phyloP scores from a whole-genome alignment of 208 protist genomes.

The Eutreptiella sp. region DNA sequence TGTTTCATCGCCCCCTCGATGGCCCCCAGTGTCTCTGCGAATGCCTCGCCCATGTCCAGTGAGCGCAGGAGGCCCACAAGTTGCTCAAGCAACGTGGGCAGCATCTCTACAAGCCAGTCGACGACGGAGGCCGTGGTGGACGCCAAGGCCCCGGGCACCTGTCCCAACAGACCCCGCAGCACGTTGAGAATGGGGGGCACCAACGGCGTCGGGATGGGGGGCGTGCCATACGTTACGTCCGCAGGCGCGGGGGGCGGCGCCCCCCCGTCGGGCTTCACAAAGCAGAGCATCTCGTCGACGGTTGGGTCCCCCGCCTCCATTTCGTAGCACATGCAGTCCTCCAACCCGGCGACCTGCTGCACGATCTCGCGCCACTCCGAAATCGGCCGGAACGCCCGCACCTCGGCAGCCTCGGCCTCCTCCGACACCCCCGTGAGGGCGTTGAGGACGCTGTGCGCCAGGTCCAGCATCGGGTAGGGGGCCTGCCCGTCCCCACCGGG shows the following conservation, averaged over 20 bases:
- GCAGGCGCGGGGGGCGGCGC: background rate
- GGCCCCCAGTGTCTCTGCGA: background rate
- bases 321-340: slow-evolving; percentile 40
- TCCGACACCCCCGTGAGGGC: slow-evolving; percentile 37
- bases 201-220: background rate
- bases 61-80: background rate
- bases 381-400: slow-evolving; percentile 39
- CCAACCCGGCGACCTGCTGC: slow-evolving; percentile 29
- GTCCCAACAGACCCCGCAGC: background rate
- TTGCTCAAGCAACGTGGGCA: background rate
- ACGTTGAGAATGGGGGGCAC: background rate
- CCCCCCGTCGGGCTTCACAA: slow-evolving; percentile 28
- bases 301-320: slow-evolving; percentile 42
- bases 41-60: background rate
- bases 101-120: background rate
- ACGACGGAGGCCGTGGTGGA: background rate
- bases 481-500: too few species aligned
- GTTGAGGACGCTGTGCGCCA: slow-evolving; percentile 49
- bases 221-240: background rate
- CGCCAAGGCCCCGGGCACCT: background rate
- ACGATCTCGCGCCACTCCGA: slow-evolving; percentile 37
- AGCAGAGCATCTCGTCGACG: slow-evolving; percentile 43
- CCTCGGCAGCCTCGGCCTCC: slow-evolving; percentile 27
- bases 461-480: slow-evolving; percentile 40
- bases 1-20: background rate